Evolutionary conservation across 2,329 filamentous ascomycete species (phyloP).

Genomic region (Thielaviopsis cerberus): DNA sequence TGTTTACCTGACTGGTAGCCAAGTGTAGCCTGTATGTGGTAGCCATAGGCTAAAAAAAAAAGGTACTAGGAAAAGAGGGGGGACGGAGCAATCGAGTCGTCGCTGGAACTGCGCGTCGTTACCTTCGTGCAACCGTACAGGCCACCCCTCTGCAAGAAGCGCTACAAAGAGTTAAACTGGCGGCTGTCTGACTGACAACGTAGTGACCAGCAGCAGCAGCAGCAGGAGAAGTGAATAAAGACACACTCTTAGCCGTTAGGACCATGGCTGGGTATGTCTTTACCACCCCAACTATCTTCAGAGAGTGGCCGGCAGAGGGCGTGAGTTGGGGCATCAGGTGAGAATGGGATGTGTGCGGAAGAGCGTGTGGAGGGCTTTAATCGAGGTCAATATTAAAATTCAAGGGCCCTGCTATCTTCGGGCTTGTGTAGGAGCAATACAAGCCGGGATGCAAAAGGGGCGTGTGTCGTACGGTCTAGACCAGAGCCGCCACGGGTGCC

Average conservation of each 20-base stretch:
- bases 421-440: neutral
- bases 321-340: neutral
- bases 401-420: neutral
- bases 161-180: neutral
- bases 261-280: neutral
- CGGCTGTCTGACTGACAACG: neutral
- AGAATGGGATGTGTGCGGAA: neutral
- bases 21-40: neutral
- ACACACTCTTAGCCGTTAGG: neutral
- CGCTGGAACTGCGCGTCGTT: neutral
- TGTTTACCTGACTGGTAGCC: neutral
- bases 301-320: neutral
- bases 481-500: neutral
- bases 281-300: neutral
- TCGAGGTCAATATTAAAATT: neutral
- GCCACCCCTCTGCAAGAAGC: neutral
- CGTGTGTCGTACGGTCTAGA: neutral
- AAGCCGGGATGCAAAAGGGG: neutral
- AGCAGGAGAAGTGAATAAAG: neutral
- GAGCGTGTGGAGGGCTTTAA: neutral
- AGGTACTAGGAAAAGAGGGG: neutral
- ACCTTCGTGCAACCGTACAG: neutral
- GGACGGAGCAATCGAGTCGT: neutral
- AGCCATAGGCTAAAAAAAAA: neutral
- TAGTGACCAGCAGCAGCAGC: too few species aligned